Evolutionary conservation across 192 early-diverging fungal species (phyloP).

Genomic region (Paraglomus brasilianum): DNA sequence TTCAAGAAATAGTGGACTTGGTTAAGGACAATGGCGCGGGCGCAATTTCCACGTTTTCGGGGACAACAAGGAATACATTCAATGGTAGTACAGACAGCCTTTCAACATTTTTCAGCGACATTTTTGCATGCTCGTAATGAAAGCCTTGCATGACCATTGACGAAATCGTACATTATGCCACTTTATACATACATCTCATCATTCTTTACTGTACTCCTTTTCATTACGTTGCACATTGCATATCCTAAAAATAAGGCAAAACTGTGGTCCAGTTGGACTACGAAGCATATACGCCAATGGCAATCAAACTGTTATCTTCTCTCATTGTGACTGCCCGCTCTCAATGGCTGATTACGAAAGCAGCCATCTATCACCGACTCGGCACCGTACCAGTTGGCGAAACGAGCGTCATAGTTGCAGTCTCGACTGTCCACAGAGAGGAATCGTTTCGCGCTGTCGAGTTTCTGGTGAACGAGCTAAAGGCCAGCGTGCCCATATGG

Average conservation of each 20-base stretch:
- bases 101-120: not conserved
- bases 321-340: constrained; percentile 64
- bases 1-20: constrained; percentile 58
- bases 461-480: constrained; percentile 90
- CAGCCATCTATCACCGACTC: constrained; percentile 77
- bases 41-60: constrained; percentile 86
- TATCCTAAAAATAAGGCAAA: constrained; percentile 44
- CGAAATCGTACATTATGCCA: not conserved
- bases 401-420: constrained; percentile 79
- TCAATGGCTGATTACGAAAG: constrained; percentile 65
- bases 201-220: not conserved
- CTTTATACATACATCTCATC: not conserved
- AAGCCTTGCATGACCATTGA: not conserved
- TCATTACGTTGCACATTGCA: not conserved
- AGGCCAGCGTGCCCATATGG: constrained; percentile 86
- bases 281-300: constrained; percentile 87
- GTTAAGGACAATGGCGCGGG: constrained; percentile 73
- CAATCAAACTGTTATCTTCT: constrained; percentile 62
- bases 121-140: not conserved
- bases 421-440: constrained; percentile 73
- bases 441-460: constrained; percentile 74
- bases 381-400: constrained; percentile 79
- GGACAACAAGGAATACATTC: constrained; percentile 85
- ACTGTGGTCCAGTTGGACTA: constrained; percentile 76
- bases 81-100: constrained; percentile 50